A percentile compares a stretch with the other conserved stretches of the same genome.
Conservation (phyloP, 768 basidiomycete genomes). For the Lactarius trivialis region DNA sequence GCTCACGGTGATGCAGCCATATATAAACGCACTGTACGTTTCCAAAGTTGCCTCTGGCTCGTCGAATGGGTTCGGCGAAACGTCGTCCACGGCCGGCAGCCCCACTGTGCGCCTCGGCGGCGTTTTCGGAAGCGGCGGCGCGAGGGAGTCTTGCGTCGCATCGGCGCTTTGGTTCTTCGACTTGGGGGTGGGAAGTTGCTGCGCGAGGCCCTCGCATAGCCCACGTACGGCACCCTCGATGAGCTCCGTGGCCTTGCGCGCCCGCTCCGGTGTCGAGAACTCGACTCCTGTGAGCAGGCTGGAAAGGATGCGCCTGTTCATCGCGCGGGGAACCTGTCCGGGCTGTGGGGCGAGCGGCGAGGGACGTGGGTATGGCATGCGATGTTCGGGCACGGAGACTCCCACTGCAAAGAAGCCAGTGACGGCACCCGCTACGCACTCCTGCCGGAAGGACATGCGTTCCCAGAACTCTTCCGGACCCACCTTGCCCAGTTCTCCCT, state of each 20-base stretch:
- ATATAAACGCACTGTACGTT: slow-evolving; percentile 55
- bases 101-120: slow-evolving; percentile 36
- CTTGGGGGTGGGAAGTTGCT: slow-evolving; percentile 8
- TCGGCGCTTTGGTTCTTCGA: slow-evolving; percentile 7
- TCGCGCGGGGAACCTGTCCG: slow-evolving; percentile 57
- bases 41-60: slow-evolving; percentile 57
- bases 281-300: slow-evolving; percentile 70
- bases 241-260: slow-evolving; percentile 62
- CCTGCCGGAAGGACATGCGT: slow-evolving; percentile 92
- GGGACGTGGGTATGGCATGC: slow-evolving; percentile 14
- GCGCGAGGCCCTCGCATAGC: slow-evolving; percentile 57
- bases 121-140: slow-evolving; percentile 45
- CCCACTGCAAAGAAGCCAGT: slow-evolving; percentile 89
- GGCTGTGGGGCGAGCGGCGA: slow-evolving; percentile 43
- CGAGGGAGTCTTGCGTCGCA: neutral
- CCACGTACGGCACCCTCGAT: slow-evolving; percentile 63
- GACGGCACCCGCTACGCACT: slow-evolving; percentile 83
- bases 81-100: slow-evolving; percentile 34
- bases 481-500: slow-evolving; percentile 54
- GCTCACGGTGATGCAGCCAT: slow-evolving; percentile 47
- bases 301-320: slow-evolving; percentile 64
- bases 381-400: slow-evolving; percentile 31
- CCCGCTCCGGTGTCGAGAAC: slow-evolving; percentile 61
- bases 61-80: slow-evolving; percentile 61
- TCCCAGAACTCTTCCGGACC: slow-evolving; percentile 89